These are phyloP conservation scores for Chlorella ohadii DNA, from an alignment of 139 green algal species.

Conservation along the genomic window DNA sequence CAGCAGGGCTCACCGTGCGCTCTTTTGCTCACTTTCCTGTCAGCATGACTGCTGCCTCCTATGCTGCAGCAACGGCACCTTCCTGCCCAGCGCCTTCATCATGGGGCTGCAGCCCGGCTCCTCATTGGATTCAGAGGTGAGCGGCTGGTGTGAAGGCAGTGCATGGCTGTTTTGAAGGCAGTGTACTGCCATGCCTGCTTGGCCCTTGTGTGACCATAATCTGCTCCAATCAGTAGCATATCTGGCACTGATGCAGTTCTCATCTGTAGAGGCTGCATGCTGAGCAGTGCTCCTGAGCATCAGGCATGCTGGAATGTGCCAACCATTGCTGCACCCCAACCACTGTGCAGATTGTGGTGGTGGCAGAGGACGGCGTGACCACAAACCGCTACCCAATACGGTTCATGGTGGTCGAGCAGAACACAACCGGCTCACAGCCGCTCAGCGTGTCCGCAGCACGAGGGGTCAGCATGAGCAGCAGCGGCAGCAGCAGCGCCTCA, in stretches of 20 bases:
- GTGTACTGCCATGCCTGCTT: no score
- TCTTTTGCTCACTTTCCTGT: neutral
- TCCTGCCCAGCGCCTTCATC: constrained; percentile 52
- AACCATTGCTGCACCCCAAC: no score
- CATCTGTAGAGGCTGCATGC: no score
- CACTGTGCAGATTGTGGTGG: constrained; percentile 48
- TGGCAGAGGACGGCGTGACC: constrained; percentile 66
- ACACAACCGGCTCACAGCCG: neutral
- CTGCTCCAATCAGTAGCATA: no score
- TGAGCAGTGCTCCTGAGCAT: no score
- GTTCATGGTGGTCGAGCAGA: constrained; percentile 1
- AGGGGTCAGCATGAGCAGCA: neutral
- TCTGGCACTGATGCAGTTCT: no score
- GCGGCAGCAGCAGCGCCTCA: neutral
- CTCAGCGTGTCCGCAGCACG: neutral
- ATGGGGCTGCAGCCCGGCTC: constrained; percentile 49
- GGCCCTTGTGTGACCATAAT: no score
- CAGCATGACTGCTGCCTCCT: neutral
- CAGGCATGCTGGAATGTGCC: no score
- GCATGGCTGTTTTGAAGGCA: no score
- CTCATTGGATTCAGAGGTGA: neutral
- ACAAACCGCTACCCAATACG: constrained; percentile 50
- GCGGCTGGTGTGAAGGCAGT: no score
- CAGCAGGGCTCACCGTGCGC: no score
- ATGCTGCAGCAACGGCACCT: constrained; percentile 27